A percentile compares a stretch with the other conserved stretches of the same genome.
Conservation (phyloP, 169 alveolate genomes). For the Cryptosporidium tyzzeri region DNA sequence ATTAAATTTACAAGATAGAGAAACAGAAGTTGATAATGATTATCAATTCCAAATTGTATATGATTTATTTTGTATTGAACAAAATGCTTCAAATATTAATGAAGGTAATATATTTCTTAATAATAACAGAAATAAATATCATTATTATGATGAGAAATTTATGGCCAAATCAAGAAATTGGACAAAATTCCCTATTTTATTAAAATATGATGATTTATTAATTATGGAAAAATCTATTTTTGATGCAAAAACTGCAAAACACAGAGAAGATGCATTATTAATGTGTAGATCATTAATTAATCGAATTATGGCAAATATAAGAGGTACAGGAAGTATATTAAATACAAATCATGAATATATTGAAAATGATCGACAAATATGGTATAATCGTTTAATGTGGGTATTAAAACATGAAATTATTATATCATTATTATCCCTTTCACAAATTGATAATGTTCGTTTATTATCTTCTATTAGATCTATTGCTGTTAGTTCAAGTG, state of each 20-base stretch:
- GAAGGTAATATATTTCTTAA: conserved; percentile 3
- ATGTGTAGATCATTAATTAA: conserved; percentile 64
- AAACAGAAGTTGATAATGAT: conserved; percentile 49
- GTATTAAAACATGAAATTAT: conserved; percentile 73
- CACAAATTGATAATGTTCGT: conserved; percentile 30
- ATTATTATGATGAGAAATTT: conserved; percentile 6
- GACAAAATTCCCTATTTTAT: conserved; percentile 59
- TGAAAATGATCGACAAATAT: conserved; percentile 41
- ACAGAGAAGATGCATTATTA: conserved; percentile 59
- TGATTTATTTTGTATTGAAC: conserved; percentile 60
- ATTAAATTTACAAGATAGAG: conserved; percentile 67
- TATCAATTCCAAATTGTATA: conserved; percentile 67
- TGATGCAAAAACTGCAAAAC: conserved; percentile 46
- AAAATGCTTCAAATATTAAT: conserved; percentile 11
- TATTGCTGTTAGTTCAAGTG: conserved; percentile 61
- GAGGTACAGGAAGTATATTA: conserved; percentile 53
- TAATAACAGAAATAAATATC: background rate
- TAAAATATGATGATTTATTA: conserved; percentile 72
- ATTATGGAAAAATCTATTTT: conserved; percentile 74
- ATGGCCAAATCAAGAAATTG: conserved; percentile 22
- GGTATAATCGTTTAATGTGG: conserved; percentile 75
- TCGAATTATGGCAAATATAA: conserved; percentile 57
- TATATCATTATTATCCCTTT: conserved; percentile 37
- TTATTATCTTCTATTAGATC: conserved; percentile 48
- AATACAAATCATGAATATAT: background rate